Evolutionary conservation across 2,329 filamentous ascomycete species (phyloP).

Genomic region (Alternaria brassicicola): DNA sequence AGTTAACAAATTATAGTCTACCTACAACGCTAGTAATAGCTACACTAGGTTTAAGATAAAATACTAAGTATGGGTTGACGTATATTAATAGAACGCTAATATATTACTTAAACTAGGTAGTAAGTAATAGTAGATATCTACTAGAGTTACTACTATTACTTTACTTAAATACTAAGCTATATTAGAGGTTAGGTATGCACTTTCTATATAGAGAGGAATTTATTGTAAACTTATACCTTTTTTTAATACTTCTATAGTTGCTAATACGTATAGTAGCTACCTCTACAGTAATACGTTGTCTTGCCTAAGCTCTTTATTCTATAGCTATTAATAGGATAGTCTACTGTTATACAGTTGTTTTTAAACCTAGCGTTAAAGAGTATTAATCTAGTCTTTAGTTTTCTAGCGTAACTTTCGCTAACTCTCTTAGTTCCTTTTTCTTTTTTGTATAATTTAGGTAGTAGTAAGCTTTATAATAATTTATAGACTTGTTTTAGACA

Average conservation of each 20-base stretch:
- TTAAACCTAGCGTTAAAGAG: conserved; percentile 12
- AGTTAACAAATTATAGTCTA: conserved; percentile 7
- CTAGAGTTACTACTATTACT: neutral
- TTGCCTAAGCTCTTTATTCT: conserved; percentile 12
- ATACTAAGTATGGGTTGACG: neutral
- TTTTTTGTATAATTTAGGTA: conserved; percentile 1
- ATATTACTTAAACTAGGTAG: neutral
- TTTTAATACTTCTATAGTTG: conserved; percentile 11
- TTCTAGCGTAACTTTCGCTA: conserved; percentile 6
- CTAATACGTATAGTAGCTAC: conserved; percentile 3
- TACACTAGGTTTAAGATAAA: neutral
- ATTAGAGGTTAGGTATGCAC: conserved; percentile 5
- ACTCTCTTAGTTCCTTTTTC: conserved; percentile 11
- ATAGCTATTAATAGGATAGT: conserved; percentile 8
- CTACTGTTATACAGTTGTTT: conserved; percentile 1
- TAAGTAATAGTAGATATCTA: neutral
- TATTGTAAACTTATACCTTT: conserved; percentile 6
- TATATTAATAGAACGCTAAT: neutral
- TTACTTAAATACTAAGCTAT: conserved; percentile 7
- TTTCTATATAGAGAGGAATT: conserved; percentile 5
- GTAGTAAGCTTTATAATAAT: neutral
- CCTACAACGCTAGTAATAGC: conserved; percentile 1
- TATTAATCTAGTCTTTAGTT: conserved; percentile 10
- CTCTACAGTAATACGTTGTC: conserved; percentile 6
- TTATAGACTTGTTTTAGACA: neutral